Percentiles rank a stretch among this genome's conserved stretches.
Conservation (phyloP, 371 early-diverging fungal genomes). For the Mucor ambiguus region DNA sequence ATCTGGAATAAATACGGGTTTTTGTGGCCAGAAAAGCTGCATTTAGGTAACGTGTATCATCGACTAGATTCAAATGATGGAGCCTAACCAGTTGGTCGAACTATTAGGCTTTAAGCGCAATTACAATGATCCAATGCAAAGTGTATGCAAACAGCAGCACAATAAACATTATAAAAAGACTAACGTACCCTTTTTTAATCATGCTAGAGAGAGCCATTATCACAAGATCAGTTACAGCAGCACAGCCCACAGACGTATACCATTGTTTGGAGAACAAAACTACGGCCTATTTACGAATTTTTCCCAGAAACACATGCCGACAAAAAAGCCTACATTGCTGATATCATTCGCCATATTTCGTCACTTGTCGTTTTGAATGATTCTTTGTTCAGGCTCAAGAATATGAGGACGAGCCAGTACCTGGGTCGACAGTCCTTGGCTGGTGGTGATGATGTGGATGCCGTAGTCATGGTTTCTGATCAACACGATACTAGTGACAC, state of each 20-base stretch:
- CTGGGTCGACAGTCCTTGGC: background rate
- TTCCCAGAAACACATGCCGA: slow-evolving; percentile 4
- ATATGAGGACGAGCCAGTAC: slow-evolving; percentile 1
- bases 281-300: slow-evolving; percentile 17
- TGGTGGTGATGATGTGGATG: background rate
- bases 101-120: background rate
- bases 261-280: slow-evolving; percentile 9
- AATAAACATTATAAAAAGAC: background rate
- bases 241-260: slow-evolving; percentile 2
- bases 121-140: background rate
- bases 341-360: slow-evolving; percentile 10
- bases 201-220: background rate
- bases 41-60: slow-evolving; percentile 9
- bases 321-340: slow-evolving; percentile 3
- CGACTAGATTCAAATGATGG: background rate
- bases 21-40: slow-evolving; percentile 17
- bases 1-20: slow-evolving; percentile 21
- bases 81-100: background rate
- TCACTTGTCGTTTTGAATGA: background rate
- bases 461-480: background rate
- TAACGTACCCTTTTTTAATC: background rate
- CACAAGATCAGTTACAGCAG: slow-evolving; percentile 4
- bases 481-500: background rate
- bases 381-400: slow-evolving; percentile 2
- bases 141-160: background rate